Base-by-base conservation (phyloP, 2,329 filamentous ascomycete genomes). In the Mycosphaerelloides madeirae region DNA sequence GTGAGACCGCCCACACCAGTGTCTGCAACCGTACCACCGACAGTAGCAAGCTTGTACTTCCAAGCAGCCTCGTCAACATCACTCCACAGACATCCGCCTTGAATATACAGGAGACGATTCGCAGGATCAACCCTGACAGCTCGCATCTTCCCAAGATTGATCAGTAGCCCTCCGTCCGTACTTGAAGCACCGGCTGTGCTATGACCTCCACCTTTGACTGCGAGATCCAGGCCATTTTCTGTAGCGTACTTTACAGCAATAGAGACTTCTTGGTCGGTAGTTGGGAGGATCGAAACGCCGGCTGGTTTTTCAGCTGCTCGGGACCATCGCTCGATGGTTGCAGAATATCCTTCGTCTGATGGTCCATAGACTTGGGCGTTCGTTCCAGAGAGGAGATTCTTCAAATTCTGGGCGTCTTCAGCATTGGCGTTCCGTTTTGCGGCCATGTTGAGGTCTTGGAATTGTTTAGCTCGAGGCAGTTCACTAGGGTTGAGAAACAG, bases 1-100 rank as follows among this genome's bases (percentile, higher is more conserved):
- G 74, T 72, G 12, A 83, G 64, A 0, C 77, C 80, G 2, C 77
- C 79, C 5, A 83, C 75, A 5, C 80, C 80, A 1, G 79, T 83
- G 50, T 82, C 76, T 32, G 77, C 77, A 8, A 83, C 77, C 0
- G 79, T 81, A 2, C 80, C 80, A 7, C 79, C 79, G 0, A 81
- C 76, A 1, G 78, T 78, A 2, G 78, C 79, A 2, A 83, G 69
- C 0, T 71, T 70, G 53, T 77, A 64, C 37, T 70, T 61, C 40
- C 66, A 74, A 0, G 72, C 72, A 0, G 71, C 72, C 5, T 67
- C 61, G 50, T 82, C 78, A 11, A 60, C 56, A 36, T 60, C 56
- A 5, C 36, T 36, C 58, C 55, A 59, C 6, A 59, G 44, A 11
- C 41, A 44, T 5, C 58, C 58, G 8, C 58, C 58, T 45, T 58